phyloP scores from a whole-genome alignment of 768 basidiomycete species.

The Neoboletus magnificus region DNA sequence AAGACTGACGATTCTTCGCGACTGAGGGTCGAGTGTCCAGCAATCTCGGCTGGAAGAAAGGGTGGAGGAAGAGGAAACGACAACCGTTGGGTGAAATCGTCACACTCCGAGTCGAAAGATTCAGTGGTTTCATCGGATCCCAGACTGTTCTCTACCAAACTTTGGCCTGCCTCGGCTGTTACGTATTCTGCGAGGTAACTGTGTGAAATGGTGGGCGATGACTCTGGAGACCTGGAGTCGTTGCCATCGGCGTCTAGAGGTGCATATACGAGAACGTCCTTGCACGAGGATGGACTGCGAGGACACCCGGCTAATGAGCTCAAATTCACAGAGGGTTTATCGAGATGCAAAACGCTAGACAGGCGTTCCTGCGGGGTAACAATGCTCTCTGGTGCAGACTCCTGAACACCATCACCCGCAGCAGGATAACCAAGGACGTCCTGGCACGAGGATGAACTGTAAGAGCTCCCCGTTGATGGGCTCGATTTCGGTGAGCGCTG shows the following conservation, averaged over 20 bases:
- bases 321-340: not conserved
- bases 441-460: not conserved
- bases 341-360: not conserved
- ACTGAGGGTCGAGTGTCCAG: not conserved
- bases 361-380: not conserved
- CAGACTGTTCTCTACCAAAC: not conserved
- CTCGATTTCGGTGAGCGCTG: not conserved
- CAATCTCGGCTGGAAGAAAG: constrained; percentile 4
- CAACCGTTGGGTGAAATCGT: constrained; percentile 6
- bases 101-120: not conserved
- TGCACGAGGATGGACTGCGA: not conserved
- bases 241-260: not conserved
- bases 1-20: not conserved
- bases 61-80: constrained; percentile 23
- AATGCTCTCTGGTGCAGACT: not conserved
- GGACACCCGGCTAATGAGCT: not conserved
- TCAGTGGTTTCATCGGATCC: not conserved
- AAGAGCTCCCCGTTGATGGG: not conserved
- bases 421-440: not conserved
- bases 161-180: not conserved
- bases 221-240: not conserved
- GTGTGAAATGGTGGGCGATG: not conserved
- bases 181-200: not conserved
- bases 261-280: not conserved
- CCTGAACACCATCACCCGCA: not conserved